phyloP scores from a whole-genome alignment of 2,329 filamentous ascomycete genomes.

The Dendrostoma leiphaemia region DNA sequence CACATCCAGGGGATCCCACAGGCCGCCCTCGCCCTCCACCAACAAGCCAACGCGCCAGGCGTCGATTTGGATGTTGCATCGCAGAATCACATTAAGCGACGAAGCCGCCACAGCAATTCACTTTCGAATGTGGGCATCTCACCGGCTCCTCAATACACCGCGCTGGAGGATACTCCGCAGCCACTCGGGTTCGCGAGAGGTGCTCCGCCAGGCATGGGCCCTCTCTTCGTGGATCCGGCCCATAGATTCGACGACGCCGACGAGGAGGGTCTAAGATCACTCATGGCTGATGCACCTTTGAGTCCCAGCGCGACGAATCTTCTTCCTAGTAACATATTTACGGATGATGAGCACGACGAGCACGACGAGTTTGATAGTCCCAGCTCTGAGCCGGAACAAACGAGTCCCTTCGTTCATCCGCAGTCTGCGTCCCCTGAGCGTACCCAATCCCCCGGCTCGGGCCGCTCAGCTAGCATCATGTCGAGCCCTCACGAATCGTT shows the following conservation, averaged over 20 bases:
- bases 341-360: conserved; percentile 60
- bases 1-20: conserved; percentile 40
- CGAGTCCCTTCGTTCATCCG: conserved; percentile 35
- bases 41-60: conserved; percentile 41
- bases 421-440: conserved; percentile 34
- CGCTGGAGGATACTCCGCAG: conserved; percentile 22
- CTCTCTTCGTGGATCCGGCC: conserved; percentile 36
- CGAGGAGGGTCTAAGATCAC: conserved; percentile 60
- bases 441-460: conserved; percentile 61
- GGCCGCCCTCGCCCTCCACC: conserved; percentile 37
- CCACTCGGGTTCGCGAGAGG: conserved; percentile 5
- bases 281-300: conserved; percentile 66
- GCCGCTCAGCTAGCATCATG: conserved; percentile 54
- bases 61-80: conserved; percentile 45
- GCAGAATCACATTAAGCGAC: conserved; percentile 43
- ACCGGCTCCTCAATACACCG: conserved; percentile 41
- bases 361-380: conserved; percentile 58
- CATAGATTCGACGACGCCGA: conserved; percentile 50
- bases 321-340: conserved; percentile 65
- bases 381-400: conserved; percentile 28
- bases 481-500: conserved; percentile 63
- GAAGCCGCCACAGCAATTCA: conserved; percentile 48
- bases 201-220: conserved; percentile 32
- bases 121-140: conserved; percentile 40
- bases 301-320: conserved; percentile 75